Conservation (phyloP, 805 yeast species). For the Millerago galiae region DNA sequence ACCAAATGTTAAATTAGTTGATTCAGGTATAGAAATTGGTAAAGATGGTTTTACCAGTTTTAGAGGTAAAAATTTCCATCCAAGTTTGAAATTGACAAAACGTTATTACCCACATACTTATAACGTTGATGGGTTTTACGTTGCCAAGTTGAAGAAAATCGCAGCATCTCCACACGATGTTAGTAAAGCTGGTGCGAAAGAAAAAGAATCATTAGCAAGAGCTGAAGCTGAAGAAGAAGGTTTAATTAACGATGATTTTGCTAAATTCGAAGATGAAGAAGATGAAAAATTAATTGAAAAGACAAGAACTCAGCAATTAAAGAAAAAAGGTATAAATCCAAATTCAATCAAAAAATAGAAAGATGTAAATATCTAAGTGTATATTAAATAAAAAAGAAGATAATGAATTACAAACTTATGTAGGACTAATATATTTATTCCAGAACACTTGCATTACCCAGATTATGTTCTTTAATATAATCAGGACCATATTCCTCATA, state of each 20-base stretch:
- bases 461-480: constrained; percentile 77
- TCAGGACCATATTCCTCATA: constrained; percentile 88
- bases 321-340: constrained; percentile 71
- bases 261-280: constrained; percentile 60
- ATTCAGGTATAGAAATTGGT: constrained; percentile 88
- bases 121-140: constrained; percentile 97
- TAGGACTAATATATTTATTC: neutral
- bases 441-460: constrained; percentile 47
- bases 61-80: constrained; percentile 87
- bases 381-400: neutral
- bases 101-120: constrained; percentile 98
- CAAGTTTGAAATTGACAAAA: constrained; percentile 72
- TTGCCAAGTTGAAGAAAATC: constrained; percentile 90
- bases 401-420: neutral
- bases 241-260: constrained; percentile 80
- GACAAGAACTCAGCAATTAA: constrained; percentile 56
- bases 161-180: constrained; percentile 82
- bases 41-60: constrained; percentile 91
- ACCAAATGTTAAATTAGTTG: constrained; percentile 92
- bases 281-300: constrained; percentile 69
- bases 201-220: constrained; percentile 77
- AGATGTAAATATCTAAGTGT: constrained; percentile 1
- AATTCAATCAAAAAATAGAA: constrained; percentile 26
- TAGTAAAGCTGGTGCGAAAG: constrained; percentile 81
- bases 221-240: constrained; percentile 74